Conservation (phyloP, 306 rosid species). For the Casuarina equisetifolia region DNA sequence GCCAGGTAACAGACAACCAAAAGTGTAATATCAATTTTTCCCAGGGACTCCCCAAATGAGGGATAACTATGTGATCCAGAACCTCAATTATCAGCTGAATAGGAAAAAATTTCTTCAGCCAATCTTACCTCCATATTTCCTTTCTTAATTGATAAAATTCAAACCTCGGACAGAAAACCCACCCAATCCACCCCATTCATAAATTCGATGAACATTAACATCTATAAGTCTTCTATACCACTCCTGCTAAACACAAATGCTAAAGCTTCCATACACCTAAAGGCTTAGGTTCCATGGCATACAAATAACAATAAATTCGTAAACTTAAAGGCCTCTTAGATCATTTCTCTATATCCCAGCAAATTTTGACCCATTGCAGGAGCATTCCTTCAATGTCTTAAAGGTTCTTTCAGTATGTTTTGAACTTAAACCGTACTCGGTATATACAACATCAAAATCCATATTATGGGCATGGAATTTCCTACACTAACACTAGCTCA, state of each 20-base stretch:
- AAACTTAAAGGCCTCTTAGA: not conserved
- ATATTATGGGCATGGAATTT: not conserved
- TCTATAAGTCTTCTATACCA: too few species aligned
- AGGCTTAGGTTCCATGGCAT: not conserved
- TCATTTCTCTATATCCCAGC: not conserved
- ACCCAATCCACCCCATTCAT: not conserved
- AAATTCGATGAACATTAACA: too few species aligned
- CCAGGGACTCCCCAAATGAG: not conserved
- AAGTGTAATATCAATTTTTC: conserved; percentile 4
- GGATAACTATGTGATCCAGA: not conserved
- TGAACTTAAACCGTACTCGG: not conserved
- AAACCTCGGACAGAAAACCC: not conserved
- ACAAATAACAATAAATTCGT: not conserved
- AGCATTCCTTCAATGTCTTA: not conserved
- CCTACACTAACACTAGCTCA: not conserved
- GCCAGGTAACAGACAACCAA: not conserved
- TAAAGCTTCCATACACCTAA: not conserved
- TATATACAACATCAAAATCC: not conserved
- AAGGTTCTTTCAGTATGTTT: not conserved
- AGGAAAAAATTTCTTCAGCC: not conserved
- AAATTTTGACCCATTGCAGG: not conserved
- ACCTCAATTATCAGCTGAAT: not conserved
- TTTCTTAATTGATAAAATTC: not conserved
- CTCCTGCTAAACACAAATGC: too few species aligned
- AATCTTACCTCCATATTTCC: not conserved